A percentile compares a stretch with the other conserved stretches of the same genome.
Evolutionary conservation across 371 early-diverging fungal species (phyloP).

Genomic region (Entomophthora muscae): DNA sequence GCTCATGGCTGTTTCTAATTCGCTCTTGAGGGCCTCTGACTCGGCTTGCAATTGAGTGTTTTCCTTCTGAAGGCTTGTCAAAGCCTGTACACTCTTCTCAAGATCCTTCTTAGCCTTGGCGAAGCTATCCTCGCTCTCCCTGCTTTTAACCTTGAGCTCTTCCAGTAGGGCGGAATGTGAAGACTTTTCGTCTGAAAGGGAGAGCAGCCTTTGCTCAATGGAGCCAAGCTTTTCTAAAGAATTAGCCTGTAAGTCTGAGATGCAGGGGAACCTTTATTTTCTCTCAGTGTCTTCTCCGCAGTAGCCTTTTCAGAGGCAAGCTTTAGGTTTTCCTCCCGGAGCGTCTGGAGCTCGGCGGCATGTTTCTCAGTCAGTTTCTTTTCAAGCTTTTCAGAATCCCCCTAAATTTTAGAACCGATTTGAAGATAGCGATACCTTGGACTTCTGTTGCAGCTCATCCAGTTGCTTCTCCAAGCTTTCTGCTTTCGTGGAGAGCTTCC

Average conservation of each 20-base stretch:
- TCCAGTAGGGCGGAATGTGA: neutral
- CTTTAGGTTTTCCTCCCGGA: neutral
- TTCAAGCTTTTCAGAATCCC: neutral
- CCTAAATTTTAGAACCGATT: neutral
- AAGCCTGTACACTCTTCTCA: neutral
- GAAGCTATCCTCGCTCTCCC: neutral
- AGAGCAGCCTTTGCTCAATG: neutral
- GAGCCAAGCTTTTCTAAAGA: neutral
- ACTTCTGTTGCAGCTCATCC: no score
- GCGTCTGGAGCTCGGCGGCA: neutral
- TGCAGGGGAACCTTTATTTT: neutral
- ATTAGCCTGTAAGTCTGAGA: neutral
- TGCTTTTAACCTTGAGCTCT: neutral
- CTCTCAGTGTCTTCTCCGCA: neutral
- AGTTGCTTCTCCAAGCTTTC: neutral
- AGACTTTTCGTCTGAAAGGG: neutral
- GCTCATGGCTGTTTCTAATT: neutral
- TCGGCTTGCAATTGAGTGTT: neutral
- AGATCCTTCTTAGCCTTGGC: neutral
- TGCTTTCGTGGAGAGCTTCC: no score
- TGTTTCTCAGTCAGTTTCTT: neutral
- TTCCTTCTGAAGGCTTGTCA: neutral
- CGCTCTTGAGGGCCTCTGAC: neutral
- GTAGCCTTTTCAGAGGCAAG: neutral
- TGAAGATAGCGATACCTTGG: neutral